A percentile compares a stretch with the other conserved stretches of the same genome.
Conservation (phyloP, 495 filamentous ascomycete genomes). For the Cairneyella variabilis region DNA sequence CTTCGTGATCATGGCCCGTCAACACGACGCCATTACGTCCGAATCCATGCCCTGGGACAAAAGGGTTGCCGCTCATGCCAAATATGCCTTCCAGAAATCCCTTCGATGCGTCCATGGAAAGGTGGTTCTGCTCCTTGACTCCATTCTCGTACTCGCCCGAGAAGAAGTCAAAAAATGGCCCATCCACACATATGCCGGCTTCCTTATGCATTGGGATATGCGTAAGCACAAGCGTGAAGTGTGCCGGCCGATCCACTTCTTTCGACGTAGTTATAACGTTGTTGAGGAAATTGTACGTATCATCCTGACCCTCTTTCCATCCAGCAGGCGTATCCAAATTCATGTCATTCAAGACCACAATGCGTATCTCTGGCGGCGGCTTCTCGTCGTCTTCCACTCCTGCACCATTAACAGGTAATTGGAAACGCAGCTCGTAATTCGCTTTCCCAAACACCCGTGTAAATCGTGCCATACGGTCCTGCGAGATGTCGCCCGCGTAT, state of each 20-base stretch:
- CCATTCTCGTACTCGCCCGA: conserved; percentile 58
- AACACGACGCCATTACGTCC: conserved; percentile 68
- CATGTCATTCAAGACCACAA: conserved; percentile 86
- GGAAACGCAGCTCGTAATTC: conserved; percentile 84
- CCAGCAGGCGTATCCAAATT: conserved; percentile 82
- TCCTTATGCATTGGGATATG: conserved; percentile 88
- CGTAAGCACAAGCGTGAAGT: conserved; percentile 80
- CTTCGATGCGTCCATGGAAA: conserved; percentile 61
- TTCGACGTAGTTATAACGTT: conserved; percentile 60
- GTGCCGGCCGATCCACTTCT: conserved; percentile 60
- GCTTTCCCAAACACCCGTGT: conserved; percentile 76
- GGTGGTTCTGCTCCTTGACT: conserved; percentile 87
- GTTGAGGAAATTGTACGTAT: conserved; percentile 77
- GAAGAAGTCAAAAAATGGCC: conserved; percentile 73
- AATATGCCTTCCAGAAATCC: conserved; percentile 75
- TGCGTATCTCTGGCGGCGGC: conserved; percentile 58
- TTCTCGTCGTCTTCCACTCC: conserved; percentile 29
- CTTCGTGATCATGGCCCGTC: conserved; percentile 92
- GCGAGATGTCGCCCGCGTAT: conserved; percentile 84
- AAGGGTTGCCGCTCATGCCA: conserved; percentile 61
- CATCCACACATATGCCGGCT: conserved; percentile 78
- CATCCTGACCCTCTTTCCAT: conserved; percentile 57
- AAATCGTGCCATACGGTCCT: conserved; percentile 69
- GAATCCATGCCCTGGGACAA: conserved; percentile 48
- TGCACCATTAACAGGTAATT: conserved; percentile 40